Evolutionary conservation across 176 grass and related monocot genomes (phyloP).

Genomic region (Ensete ventricosum): DNA sequence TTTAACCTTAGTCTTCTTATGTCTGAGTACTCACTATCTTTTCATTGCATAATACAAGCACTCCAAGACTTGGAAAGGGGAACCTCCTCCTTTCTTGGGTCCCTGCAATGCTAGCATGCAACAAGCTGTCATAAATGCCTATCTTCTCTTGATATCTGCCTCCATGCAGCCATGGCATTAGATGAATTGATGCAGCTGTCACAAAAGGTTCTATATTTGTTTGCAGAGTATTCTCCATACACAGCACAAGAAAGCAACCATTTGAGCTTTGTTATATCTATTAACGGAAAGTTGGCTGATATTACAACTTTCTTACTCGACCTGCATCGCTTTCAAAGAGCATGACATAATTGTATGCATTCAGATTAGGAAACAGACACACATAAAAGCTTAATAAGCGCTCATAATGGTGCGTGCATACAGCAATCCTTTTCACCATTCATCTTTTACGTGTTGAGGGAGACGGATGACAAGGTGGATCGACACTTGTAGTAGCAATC

Average conservation of each 20-base stretch:
- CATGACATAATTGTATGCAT: background rate
- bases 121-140: background rate
- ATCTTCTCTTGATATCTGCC: background rate
- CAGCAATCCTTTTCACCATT: background rate
- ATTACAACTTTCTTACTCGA: background rate
- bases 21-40: too few relatives aligned
- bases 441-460: background rate
- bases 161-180: too few relatives aligned
- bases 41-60: too few relatives aligned
- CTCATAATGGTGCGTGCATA: background rate
- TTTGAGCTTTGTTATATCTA: background rate
- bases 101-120: too few relatives aligned
- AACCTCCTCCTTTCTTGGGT: too few relatives aligned
- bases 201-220: too few relatives aligned
- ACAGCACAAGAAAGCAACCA: background rate
- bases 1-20: too few relatives aligned
- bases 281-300: background rate
- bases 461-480: too few relatives aligned
- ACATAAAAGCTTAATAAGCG: background rate
- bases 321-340: conserved; percentile 1
- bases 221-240: too few relatives aligned
- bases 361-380: background rate
- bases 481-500: too few relatives aligned
- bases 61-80: too few relatives aligned
- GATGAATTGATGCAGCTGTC: too few relatives aligned